A percentile compares a stretch with the other conserved stretches of the same genome.
phyloP scores from a whole-genome alignment of 2,329 filamentous ascomycete genomes.

The Emydomyces testavorans region DNA sequence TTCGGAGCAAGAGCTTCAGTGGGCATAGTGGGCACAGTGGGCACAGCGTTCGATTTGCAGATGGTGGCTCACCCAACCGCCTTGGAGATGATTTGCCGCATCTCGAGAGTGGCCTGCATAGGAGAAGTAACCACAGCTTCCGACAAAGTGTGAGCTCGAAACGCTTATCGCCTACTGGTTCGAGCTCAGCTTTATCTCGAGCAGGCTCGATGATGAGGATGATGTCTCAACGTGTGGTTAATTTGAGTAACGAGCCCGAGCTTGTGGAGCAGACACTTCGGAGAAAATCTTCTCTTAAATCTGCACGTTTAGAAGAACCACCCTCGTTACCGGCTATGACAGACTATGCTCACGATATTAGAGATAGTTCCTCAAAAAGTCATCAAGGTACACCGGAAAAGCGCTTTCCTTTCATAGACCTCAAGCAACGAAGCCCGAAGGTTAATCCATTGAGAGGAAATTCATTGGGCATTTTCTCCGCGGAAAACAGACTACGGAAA shows the following conservation, averaged over 20 bases:
- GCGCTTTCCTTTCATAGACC: conserved; percentile 20
- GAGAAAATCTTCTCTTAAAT: conserved; percentile 42
- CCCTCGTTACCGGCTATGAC: conserved; percentile 40
- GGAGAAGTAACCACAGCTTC: conserved; percentile 41
- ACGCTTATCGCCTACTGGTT: conserved; percentile 53
- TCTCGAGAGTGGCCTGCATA: conserved; percentile 48
- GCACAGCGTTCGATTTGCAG: conserved; percentile 45
- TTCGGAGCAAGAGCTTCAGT: not conserved
- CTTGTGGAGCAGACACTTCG: conserved; percentile 61
- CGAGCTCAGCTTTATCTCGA: conserved; percentile 51
- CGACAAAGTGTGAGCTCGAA: conserved; percentile 24
- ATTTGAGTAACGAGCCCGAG: conserved; percentile 87
- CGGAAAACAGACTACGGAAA: conserved; percentile 62
- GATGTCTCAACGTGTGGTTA: conserved; percentile 96
- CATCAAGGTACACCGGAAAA: conserved; percentile 30
- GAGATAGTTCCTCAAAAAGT: conserved; percentile 24
- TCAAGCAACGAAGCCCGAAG: conserved; percentile 28
- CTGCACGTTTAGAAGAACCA: conserved; percentile 43
- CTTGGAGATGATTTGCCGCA: conserved; percentile 50
- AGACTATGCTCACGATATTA: conserved; percentile 37
- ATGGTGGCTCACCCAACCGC: conserved; percentile 28
- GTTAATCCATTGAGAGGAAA: conserved; percentile 77
- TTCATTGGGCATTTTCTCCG: conserved; percentile 71
- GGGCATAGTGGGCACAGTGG: conserved; percentile 26
- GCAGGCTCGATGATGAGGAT: conserved; percentile 66